Percentiles rank a stretch among this genome's conserved stretches.
These are phyloP conservation scores for Aciculosporium take DNA, from an alignment of 2,329 filamentous ascomycete species.

Conservation along the genomic window DNA sequence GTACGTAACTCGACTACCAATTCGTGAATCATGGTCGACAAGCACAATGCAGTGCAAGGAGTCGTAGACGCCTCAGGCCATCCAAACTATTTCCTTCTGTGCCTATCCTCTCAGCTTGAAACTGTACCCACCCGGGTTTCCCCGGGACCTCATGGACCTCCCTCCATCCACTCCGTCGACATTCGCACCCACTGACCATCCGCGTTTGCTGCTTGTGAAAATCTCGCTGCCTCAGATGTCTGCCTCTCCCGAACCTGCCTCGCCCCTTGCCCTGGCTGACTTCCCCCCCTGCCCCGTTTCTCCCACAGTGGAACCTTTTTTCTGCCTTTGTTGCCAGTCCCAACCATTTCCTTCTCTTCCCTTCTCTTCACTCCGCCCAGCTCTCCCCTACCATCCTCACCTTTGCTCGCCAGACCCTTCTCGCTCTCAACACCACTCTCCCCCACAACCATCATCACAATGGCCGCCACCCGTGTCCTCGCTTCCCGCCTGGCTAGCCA, in stretches of 20 bases:
- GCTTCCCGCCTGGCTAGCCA: slow-evolving; percentile 64
- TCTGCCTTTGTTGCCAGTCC: slow-evolving; percentile 21
- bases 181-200: slow-evolving; percentile 16
- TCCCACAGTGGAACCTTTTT: slow-evolving; percentile 21
- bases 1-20: background rate
- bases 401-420: slow-evolving; percentile 21
- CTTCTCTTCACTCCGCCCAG: slow-evolving; percentile 22
- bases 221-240: slow-evolving; percentile 16
- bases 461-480: slow-evolving; percentile 67
- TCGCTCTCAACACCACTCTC: slow-evolving; percentile 13
- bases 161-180: slow-evolving; percentile 9
- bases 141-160: slow-evolving; percentile 18
- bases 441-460: slow-evolving; percentile 50
- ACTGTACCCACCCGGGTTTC: slow-evolving; percentile 21
- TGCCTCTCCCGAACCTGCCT: slow-evolving; percentile 7
- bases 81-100: slow-evolving; percentile 8
- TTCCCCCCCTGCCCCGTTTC: slow-evolving; percentile 15
- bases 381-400: slow-evolving; percentile 21
- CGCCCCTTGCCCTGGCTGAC: slow-evolving; percentile 22
- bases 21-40: slow-evolving; percentile 8
- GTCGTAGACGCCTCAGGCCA: slow-evolving; percentile 17
- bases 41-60: slow-evolving; percentile 4
- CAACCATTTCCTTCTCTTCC: slow-evolving; percentile 25
- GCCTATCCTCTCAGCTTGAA: slow-evolving; percentile 13
- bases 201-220: slow-evolving; percentile 12